These are phyloP conservation scores for Xylariomycetidae sp. DNA, from an alignment of 2,329 filamentous ascomycete genomes.

Conservation along the genomic window DNA sequence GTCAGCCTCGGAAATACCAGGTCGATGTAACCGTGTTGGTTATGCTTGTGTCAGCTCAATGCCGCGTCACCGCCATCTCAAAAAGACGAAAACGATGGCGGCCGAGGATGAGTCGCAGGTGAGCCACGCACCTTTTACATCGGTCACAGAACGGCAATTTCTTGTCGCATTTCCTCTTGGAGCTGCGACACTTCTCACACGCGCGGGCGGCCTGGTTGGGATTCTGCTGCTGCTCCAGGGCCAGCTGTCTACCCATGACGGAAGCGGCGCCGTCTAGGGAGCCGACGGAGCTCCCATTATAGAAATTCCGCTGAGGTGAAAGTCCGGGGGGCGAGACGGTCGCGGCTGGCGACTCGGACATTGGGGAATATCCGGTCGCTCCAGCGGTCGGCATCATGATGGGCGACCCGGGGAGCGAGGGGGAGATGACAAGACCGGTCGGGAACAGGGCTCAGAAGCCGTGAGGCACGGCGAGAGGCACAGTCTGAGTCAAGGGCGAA, in stretches of 20 bases:
- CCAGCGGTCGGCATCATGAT: conserved; percentile 12
- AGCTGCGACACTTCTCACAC: conserved; percentile 28
- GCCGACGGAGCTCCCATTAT: conserved; percentile 6
- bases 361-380: conserved; percentile 15
- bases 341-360: conserved; percentile 19
- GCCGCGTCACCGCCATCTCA: too few species aligned
- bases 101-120: too few species aligned
- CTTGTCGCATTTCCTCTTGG: conserved; percentile 29
- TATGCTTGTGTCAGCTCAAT: too few species aligned
- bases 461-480: too few species aligned
- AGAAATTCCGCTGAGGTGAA: conserved; percentile 16
- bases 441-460: too few species aligned
- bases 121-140: conserved; percentile 28
- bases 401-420: too few species aligned
- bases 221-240: too few species aligned
- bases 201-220: conserved; percentile 22
- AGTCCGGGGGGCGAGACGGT: conserved; percentile 17
- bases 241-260: conserved; percentile 7
- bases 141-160: conserved; percentile 26
- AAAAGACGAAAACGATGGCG: too few species aligned
- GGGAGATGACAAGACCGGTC: too few species aligned
- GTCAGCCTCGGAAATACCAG: conserved; percentile 8
- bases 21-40: neutral
- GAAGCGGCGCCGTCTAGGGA: conserved; percentile 7
- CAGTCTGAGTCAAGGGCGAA: too few species aligned